Conservation (phyloP, 495 filamentous ascomycete species). For the Hypoxylon crocopeplum region DNA sequence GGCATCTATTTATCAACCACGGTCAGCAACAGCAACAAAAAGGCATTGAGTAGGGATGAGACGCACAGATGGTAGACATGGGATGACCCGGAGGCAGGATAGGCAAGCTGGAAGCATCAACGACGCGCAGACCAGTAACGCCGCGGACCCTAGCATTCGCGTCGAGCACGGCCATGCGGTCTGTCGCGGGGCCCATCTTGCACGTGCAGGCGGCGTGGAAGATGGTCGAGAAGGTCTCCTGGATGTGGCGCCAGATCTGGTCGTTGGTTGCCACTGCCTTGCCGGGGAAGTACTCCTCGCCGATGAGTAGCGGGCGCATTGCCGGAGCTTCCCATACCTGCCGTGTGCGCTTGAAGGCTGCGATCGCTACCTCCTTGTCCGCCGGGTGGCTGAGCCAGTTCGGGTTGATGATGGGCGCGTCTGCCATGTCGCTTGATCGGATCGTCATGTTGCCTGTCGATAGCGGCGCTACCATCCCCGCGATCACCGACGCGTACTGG, state of each 20-base stretch:
- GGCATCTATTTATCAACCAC: too few species aligned
- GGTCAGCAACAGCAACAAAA: too few species aligned
- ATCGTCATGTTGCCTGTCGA: constrained; percentile 64
- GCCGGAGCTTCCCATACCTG: constrained; percentile 47
- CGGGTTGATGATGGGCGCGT: constrained; percentile 59
- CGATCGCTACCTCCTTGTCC: constrained; percentile 61
- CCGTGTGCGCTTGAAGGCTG: constrained; percentile 62
- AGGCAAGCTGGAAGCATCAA: too few species aligned
- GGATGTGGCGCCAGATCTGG: constrained; percentile 51
- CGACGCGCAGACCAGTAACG: too few species aligned
- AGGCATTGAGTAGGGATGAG: too few species aligned
- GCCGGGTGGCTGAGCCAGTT: constrained; percentile 60
- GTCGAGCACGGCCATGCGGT: constrained; percentile 60
- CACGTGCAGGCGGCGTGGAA: constrained; percentile 58
- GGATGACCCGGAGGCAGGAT: too few species aligned
- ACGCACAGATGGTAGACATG: too few species aligned
- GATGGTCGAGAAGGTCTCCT: constrained; percentile 46
- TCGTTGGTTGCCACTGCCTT: constrained; percentile 50
- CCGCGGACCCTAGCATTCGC: constrained; percentile 54
- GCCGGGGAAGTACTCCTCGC: constrained; percentile 56
- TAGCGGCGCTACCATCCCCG: constrained; percentile 49
- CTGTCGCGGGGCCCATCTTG: constrained; percentile 54
- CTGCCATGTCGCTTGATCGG: constrained; percentile 46
- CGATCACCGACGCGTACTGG: constrained; percentile 44
- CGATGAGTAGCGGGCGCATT: constrained; percentile 46